Percentiles rank a stretch among this genome's conserved stretches.
Conservation (phyloP, 225 moss, liverwort and hornwort genomes). For the Sphagnum tenellum region DNA sequence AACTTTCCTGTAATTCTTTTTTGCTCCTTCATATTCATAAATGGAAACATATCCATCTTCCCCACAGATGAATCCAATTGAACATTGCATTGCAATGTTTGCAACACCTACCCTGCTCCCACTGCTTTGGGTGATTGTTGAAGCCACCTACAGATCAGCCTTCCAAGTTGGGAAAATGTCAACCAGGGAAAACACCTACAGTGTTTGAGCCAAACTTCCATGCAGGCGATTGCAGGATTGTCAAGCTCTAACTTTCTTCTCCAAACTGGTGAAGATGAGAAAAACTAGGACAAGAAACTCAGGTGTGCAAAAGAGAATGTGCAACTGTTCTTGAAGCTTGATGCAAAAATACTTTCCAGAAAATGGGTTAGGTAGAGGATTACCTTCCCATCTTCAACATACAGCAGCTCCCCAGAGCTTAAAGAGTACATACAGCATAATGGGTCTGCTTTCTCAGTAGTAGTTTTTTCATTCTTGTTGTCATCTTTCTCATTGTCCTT, state of each 20-base stretch:
- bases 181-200: not conserved
- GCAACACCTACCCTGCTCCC: constrained; percentile 24
- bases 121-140: constrained; percentile 32
- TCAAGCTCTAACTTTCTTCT: too few species aligned
- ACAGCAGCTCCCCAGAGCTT: constrained; percentile 21
- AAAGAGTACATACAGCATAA: constrained; percentile 23
- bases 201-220: not conserved
- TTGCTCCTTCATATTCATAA: constrained; percentile 31
- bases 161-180: not conserved
- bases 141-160: constrained; percentile 36
- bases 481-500: not conserved
- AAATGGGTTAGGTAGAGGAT: constrained; percentile 1
- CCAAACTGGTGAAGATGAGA: too few species aligned
- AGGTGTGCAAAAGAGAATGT: not conserved
- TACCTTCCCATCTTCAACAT: constrained; percentile 28
- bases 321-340: too few species aligned
- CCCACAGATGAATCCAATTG: constrained; percentile 67
- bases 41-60: constrained; percentile 47
- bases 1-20: constrained; percentile 42
- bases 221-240: too few species aligned
- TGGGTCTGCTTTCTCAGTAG: constrained; percentile 3
- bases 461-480: not conserved
- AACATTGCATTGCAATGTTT: constrained; percentile 42
- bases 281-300: not conserved
- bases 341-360: not conserved